A percentile compares a stretch with the other conserved stretches of the same genome.
Evolutionary conservation across 129 eudicot genomes (phyloP).

Genomic region (Escallonia rubra): DNA sequence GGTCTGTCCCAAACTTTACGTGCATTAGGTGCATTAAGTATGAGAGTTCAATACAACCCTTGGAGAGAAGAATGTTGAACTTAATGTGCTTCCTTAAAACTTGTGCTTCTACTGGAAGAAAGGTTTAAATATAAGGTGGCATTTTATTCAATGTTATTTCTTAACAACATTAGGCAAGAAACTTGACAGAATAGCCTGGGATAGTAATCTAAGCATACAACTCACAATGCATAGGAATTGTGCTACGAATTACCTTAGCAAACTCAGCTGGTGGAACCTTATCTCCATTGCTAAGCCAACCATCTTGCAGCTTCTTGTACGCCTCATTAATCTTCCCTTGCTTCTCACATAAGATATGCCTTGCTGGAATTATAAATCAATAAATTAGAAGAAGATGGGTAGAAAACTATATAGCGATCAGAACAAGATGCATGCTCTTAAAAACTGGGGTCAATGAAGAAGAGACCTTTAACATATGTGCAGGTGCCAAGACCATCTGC

Average conservation of each 20-base stretch:
- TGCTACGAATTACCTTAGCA: slow-evolving; percentile 60
- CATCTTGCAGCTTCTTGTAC: slow-evolving; percentile 95
- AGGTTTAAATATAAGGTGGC: too few relatives aligned
- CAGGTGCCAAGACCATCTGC: slow-evolving; percentile 95
- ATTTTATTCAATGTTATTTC: too few relatives aligned
- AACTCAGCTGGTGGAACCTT: slow-evolving; percentile 99
- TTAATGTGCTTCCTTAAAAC: too few relatives aligned
- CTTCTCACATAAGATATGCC: slow-evolving; percentile 95
- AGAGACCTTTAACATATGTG: slow-evolving; percentile 89
- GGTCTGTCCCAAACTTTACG: too few relatives aligned
- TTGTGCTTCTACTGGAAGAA: too few relatives aligned
- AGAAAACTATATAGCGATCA: not conserved
- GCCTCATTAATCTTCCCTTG: slow-evolving; percentile 99
- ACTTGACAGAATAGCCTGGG: too few relatives aligned
- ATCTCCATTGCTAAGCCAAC: slow-evolving; percentile 95
- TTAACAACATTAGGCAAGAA: too few relatives aligned
- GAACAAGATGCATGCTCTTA: slow-evolving; percentile 1
- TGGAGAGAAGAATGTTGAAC: too few relatives aligned
- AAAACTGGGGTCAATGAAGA: not conserved
- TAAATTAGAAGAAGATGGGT: not conserved
- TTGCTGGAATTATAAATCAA: slow-evolving; percentile 45
- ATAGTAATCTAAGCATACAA: too few relatives aligned
- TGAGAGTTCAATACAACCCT: too few relatives aligned
- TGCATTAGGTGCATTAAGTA: too few relatives aligned
- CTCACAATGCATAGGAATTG: not conserved